Percentiles rank a stretch among this genome's conserved stretches.
Conservation (phyloP, 2,329 filamentous ascomycete species). For the Diaporthe amygdali region DNA sequence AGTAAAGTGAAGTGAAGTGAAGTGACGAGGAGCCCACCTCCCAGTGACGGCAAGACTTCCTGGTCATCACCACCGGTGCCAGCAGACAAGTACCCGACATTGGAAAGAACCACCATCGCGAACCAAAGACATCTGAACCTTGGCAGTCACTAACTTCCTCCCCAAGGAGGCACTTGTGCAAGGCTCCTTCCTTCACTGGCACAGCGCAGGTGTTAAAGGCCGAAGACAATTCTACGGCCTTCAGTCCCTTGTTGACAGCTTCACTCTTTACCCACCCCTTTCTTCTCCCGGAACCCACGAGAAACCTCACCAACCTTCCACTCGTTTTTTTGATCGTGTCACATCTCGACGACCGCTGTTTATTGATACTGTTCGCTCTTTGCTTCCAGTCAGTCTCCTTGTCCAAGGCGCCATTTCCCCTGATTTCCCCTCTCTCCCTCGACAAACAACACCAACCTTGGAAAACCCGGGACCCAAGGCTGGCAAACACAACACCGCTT, state of each 20-base stretch:
- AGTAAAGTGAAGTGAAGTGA: not conserved
- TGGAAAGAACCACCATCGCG: not conserved
- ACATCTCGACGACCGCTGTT: constrained; percentile 9
- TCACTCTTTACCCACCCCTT: not conserved
- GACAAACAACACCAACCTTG: not conserved
- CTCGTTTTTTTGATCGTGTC: constrained; percentile 27
- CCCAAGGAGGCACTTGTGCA: not conserved
- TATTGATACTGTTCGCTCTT: constrained; percentile 24
- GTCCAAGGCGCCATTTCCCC: not conserved
- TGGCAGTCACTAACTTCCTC: not conserved
- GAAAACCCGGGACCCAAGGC: not conserved
- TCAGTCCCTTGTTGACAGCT: not conserved
- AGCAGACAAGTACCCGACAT: not conserved
- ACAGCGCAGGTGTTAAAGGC: not conserved
- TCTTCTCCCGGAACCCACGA: not conserved
- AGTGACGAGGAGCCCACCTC: not conserved
- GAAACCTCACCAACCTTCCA: constrained; percentile 21
- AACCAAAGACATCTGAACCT: not conserved
- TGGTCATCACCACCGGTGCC: not conserved
- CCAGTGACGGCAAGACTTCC: not conserved
- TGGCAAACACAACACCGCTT: not conserved
- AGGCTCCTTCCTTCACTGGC: not conserved
- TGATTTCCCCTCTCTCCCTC: not conserved
- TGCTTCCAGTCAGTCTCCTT: constrained; percentile 3
- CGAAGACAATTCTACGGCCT: not conserved